Percentiles rank a stretch among this genome's conserved stretches.
These are phyloP conservation scores for Diaporthe ilicicola DNA, from an alignment of 2,329 filamentous ascomycete genomes.

Conservation along the genomic window DNA sequence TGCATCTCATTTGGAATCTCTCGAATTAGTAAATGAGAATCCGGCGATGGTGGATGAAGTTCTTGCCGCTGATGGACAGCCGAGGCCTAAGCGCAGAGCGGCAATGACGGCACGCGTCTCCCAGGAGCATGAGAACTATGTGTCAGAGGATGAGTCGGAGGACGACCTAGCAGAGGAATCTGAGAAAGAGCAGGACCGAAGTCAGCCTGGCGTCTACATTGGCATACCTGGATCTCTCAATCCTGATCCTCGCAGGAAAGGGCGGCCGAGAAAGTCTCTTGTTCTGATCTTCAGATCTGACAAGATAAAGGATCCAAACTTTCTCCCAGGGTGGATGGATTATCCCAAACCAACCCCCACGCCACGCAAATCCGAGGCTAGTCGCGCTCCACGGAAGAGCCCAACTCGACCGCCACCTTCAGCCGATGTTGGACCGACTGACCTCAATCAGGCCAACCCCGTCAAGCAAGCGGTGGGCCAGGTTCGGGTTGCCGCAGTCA, in stretches of 20 bases:
- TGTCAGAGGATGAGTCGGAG: neutral
- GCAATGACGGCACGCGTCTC: neutral
- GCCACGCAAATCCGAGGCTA: neutral
- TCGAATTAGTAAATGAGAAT: neutral
- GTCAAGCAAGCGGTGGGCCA: neutral
- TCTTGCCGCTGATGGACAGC: neutral
- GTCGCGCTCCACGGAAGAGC: neutral
- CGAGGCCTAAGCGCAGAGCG: constrained; percentile 11
- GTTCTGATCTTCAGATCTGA: constrained; percentile 42
- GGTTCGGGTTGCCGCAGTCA: neutral
- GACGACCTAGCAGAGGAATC: constrained; percentile 15
- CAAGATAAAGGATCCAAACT: constrained; percentile 37
- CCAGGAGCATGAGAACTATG: neutral
- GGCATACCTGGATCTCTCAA: constrained; percentile 40
- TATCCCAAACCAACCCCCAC: constrained; percentile 20
- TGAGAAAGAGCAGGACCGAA: constrained; percentile 21
- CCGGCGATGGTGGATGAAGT: neutral
- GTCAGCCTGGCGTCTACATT: constrained; percentile 36
- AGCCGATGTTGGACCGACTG: neutral
- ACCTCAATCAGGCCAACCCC: neutral
- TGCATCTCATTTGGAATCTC: constrained; percentile 18
- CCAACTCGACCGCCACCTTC: neutral
- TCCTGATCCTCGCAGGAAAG: constrained; percentile 37
- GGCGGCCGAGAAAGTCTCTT: constrained; percentile 43
- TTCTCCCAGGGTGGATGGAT: constrained; percentile 32